Conservation (phyloP, 129 eudicot genomes). For the Centella asiatica region DNA sequence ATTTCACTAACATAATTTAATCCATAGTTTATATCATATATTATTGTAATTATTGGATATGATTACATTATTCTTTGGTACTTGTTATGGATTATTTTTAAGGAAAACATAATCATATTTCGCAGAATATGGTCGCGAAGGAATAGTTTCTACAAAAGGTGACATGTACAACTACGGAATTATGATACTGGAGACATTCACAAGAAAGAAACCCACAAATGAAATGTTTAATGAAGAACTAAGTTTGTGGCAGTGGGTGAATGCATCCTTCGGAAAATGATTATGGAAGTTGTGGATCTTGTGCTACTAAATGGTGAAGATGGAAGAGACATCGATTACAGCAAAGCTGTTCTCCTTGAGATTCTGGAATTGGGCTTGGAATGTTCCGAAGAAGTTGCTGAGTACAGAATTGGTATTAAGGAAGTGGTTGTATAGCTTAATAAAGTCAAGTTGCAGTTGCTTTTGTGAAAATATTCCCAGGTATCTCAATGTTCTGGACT, state of each 20-base stretch:
- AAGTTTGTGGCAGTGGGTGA: not conserved
- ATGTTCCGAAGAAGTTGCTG: not conserved
- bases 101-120: no score
- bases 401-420: not conserved
- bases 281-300: not conserved
- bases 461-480: no score
- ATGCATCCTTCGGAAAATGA: not conserved
- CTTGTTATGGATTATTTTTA: no score
- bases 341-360: not conserved
- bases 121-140: not conserved
- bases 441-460: not conserved
- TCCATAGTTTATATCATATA: no score
- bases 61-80: no score
- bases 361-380: not conserved
- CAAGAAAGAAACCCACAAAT: conserved; percentile 2
- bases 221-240: not conserved
- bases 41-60: no score
- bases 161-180: not conserved
- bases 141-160: not conserved
- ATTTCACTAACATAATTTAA: no score
- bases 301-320: no score
- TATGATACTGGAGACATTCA: not conserved
- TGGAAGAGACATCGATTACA: not conserved
- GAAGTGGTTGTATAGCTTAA: not conserved
- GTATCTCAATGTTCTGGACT: no score